These are phyloP conservation scores for Platanus orientalis DNA, from an alignment of 164 flowering plant genomes.

Conservation along the genomic window DNA sequence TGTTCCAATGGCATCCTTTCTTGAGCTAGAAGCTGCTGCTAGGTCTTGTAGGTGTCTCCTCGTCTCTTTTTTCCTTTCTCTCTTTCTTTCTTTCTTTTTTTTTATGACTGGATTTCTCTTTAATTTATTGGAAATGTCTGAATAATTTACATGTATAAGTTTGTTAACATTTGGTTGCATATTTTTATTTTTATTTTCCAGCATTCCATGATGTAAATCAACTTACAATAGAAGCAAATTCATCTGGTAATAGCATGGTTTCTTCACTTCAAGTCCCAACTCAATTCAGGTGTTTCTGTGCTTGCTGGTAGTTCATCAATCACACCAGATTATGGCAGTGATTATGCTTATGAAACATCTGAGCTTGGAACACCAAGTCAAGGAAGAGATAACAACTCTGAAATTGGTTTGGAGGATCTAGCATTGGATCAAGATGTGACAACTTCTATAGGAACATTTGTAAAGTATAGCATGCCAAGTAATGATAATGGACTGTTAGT, in stretches of 20 bases:
- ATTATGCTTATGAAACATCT: constrained; percentile 82
- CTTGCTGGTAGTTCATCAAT: constrained; percentile 58
- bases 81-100: not conserved
- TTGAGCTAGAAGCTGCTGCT: constrained; percentile 98
- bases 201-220: constrained; percentile 73
- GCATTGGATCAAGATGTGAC: constrained; percentile 60
- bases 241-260: constrained; percentile 29
- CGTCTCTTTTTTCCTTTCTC: not conserved
- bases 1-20: constrained; percentile 80
- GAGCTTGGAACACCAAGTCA: constrained; percentile 78
- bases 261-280: constrained; percentile 36
- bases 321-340: constrained; percentile 85
- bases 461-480: constrained; percentile 62
- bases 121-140: no score
- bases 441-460: constrained; percentile 54
- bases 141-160: not conserved
- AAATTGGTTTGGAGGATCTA: constrained; percentile 63
- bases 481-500: constrained; percentile 72
- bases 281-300: constrained; percentile 36
- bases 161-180: constrained; percentile 1
- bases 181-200: constrained; percentile 29
- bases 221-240: constrained; percentile 32
- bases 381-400: constrained; percentile 59
- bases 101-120: no score
- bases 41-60: constrained; percentile 73